Conservation (phyloP, 371 early-diverging fungal species). For the Rhizopus arrhizus region DNA sequence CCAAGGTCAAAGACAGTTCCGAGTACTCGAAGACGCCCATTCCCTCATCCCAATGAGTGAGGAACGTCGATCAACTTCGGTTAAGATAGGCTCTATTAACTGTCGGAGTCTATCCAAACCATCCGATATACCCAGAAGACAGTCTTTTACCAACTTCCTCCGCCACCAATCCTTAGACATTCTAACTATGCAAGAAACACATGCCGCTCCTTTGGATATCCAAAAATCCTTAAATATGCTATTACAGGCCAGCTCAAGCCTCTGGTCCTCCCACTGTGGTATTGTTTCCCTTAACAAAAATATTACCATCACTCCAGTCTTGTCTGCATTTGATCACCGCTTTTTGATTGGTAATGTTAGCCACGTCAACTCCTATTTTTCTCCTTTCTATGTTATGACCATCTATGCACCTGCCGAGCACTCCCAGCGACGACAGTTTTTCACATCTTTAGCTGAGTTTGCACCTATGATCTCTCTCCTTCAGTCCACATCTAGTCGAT, state of each 20-base stretch:
- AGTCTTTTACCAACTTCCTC: constrained; percentile 1
- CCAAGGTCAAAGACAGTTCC: too few relatives aligned
- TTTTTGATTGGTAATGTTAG: not conserved
- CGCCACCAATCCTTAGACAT: not conserved
- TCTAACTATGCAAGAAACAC: constrained; percentile 7
- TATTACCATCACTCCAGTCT: not conserved
- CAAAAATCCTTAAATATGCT: not conserved
- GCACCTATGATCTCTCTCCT: not conserved
- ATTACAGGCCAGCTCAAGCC: not conserved
- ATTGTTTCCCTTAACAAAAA: not conserved
- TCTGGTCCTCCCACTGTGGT: constrained; percentile 7
- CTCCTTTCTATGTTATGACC: constrained; percentile 2
- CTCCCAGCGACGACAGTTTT: too few relatives aligned
- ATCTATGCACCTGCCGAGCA: constrained; percentile 3
- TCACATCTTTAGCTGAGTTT: not conserved
- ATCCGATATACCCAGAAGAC: not conserved
- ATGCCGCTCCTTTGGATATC: not conserved
- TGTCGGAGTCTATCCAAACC: constrained; percentile 6
- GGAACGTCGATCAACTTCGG: too few relatives aligned
- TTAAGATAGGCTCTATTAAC: constrained; percentile 2
- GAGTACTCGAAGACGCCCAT: too few relatives aligned
- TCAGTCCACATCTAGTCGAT: too few relatives aligned
- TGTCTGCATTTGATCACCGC: not conserved
- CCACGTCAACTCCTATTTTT: not conserved
- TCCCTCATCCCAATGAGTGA: too few relatives aligned